Base-by-base conservation (phyloP, 441 rosid species). In the Pelargonium cotyledonis region DNA sequence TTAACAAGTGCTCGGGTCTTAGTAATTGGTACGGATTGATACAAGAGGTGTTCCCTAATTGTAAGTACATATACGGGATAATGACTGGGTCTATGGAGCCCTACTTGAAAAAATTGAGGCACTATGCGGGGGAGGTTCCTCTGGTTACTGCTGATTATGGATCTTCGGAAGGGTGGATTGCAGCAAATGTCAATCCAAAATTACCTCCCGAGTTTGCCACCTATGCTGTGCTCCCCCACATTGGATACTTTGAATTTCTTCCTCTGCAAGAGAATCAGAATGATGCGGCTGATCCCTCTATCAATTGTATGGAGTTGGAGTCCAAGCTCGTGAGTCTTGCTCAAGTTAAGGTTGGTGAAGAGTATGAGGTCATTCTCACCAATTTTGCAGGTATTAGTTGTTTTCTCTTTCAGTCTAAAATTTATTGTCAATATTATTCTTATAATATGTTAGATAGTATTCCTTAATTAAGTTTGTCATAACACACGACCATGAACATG, bases 31-130 rank as follows among this genome's bases (percentile, higher is more conserved):
- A 88, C 14, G 97, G 98, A 9, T 71, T 95, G 46, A 95, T 95
- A 55, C 96, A 92, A 0, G 89, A 79, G 29, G 85, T 95, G n/a
- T 95, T 95, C 53, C 99, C 98, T 0, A 90, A 92, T 3, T 92
- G 80, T 0, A 95, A 90, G 80, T 95, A 89, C 75, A 76, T 95
- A 41, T 90, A 90, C 66, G 99, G 93, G 78, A 92, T 95, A 77
- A 87, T 95, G 98, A 95, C 99, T 0, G 99, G 99, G 64, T 89
- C 99, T 0, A 95, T 95, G 99, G 95, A 92, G 82, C 98, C 91
- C 4, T 92, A 89, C 71, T 70, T 89, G 76, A 81, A 83, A 61
- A 92, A 89, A 76, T 65, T 92, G 75, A 89, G 98, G 80, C 97
- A 90, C 76, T 95, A 90, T 68, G 95, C 97, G 0, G 93, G 90